Base-by-base conservation (phyloP, 148 eudicot genomes). In the Camellia sinensis region DNA sequence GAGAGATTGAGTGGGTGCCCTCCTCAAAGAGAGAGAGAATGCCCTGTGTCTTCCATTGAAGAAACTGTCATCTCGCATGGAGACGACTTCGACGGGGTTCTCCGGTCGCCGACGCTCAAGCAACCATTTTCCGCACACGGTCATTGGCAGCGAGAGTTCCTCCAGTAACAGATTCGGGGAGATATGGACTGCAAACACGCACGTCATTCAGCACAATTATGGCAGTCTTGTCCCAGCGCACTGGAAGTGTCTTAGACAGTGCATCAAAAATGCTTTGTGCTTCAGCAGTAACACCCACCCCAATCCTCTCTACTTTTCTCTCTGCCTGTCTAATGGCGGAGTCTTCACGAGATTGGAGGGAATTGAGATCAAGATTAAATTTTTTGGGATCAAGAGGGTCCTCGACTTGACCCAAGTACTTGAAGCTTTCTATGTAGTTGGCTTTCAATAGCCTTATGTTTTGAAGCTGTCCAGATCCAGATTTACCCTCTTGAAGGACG, bases 51-150 rank as follows among this genome's bases (percentile, higher is more conserved):
- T n/a, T n/a, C n/a, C n/a, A n/a, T n/a, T n/a, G n/a, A n/a, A n/a
- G n/a, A n/a, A n/a, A n/a, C n/a, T n/a, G n/a, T n/a, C n/a, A n/a
- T n/a, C n/a, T n/a, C n/a, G n/a, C n/a, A n/a, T n/a, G n/a, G n/a
- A n/a, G n/a, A n/a, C n/a, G n/a, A n/a, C n/a, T n/a, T n/a, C n/a
- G n/a, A n/a, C n/a, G n/a, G n/a, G n/a, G n/a, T n/a, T n/a, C n/a
- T n/a, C n/a, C n/a, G n/a, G n/a, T n/a, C n/a, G n/a, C n/a, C n/a
- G n/a, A n/a, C n/a, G n/a, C n/a, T n/a, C n/a, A n/a, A n/a, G n/a
- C n/a, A n/a, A 96, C 99, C 97, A 96, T 98, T 96, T 96, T 96
- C 80, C 90, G 90, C 75, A 96, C 99, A 14, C 98, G 98, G 22
- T 96, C 99, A 77, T 92, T 96, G 52, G 98, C 97, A 69, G 98